Evolutionary conservation across 495 filamentous ascomycete species (phyloP).

Genomic region (Xylaria grammica): DNA sequence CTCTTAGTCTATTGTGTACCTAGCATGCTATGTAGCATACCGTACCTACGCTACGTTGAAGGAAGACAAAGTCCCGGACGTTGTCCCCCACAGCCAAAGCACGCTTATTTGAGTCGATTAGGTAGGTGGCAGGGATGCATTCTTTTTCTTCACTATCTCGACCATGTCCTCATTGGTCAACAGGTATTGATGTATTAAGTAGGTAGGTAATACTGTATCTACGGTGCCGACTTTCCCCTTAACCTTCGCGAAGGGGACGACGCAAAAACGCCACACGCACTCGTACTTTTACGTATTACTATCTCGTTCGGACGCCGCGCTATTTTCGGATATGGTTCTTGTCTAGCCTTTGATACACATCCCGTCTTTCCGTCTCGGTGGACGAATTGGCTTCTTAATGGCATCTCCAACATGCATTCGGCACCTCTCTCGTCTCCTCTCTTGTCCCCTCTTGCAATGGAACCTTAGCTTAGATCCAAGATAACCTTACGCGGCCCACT

Average conservation of each 20-base stretch:
- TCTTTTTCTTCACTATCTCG: background rate
- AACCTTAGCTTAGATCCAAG: conserved; percentile 21
- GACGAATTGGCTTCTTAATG: conserved; percentile 21
- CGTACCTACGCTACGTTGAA: background rate
- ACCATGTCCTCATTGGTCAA: conserved; percentile 16
- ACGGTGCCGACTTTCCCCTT: conserved; percentile 14
- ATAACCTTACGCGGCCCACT: conserved; percentile 20
- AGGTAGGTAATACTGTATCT: background rate
- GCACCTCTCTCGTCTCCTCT: no score
- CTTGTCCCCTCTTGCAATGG: conserved; percentile 9
- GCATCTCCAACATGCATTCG: conserved; percentile 20
- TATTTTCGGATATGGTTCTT: conserved; percentile 6
- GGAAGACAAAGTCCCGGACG: conserved; percentile 2
- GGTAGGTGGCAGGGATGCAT: conserved; percentile 15
- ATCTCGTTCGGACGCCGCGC: conserved; percentile 10
- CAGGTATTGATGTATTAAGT: no score
- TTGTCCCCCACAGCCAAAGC: conserved; percentile 10
- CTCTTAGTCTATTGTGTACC: no score
- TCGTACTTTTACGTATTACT: conserved; percentile 11
- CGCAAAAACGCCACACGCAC: conserved; percentile 7
- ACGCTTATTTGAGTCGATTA: conserved; percentile 18
- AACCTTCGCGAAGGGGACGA: conserved; percentile 6
- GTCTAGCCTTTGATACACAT: conserved; percentile 5
- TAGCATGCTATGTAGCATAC: no score
- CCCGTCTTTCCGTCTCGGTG: conserved; percentile 16